Conservation (phyloP, 1,284 basidiomycete genomes). For the Mycena citricolor region DNA sequence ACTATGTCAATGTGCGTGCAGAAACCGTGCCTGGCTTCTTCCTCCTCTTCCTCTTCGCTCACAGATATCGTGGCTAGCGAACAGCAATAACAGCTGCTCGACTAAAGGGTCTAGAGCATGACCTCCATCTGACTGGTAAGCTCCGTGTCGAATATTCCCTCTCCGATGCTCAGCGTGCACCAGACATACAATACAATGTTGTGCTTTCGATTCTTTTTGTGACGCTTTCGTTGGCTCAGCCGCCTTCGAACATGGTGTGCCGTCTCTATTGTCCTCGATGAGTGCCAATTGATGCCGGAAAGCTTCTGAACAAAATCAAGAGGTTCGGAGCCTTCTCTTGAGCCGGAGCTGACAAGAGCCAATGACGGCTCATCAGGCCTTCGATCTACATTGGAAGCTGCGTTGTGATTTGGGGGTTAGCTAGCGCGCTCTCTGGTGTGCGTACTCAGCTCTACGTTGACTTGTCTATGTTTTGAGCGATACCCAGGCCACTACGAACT, state of each 20-base stretch:
- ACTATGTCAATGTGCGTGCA: slow-evolving; percentile 61
- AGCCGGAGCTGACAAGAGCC: background rate
- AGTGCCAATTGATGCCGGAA: background rate
- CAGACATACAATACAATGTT: slow-evolving; percentile 62
- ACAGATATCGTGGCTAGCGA: slow-evolving; percentile 39
- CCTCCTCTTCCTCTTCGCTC: slow-evolving; percentile 1
- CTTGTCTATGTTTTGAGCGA: background rate
- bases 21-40: background rate
- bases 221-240: slow-evolving; percentile 59
- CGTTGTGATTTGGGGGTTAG: slow-evolving; percentile 61
- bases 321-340: slow-evolving; percentile 36
- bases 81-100: slow-evolving; percentile 60
- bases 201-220: slow-evolving; percentile 59
- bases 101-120: slow-evolving; percentile 59
- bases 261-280: background rate
- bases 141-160: background rate
- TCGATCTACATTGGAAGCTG: slow-evolving; percentile 62
- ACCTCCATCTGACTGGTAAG: slow-evolving; percentile 49
- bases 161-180: background rate
- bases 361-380: slow-evolving; percentile 40
- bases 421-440: slow-evolving; percentile 65
- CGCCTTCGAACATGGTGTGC: slow-evolving; percentile 65
- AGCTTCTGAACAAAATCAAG: slow-evolving; percentile 56
- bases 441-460: no score
- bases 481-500: slow-evolving; percentile 51